Evolutionary conservation across 75 land plant species (phyloP).

Genomic region (Sequoiadendron giganteum): DNA sequence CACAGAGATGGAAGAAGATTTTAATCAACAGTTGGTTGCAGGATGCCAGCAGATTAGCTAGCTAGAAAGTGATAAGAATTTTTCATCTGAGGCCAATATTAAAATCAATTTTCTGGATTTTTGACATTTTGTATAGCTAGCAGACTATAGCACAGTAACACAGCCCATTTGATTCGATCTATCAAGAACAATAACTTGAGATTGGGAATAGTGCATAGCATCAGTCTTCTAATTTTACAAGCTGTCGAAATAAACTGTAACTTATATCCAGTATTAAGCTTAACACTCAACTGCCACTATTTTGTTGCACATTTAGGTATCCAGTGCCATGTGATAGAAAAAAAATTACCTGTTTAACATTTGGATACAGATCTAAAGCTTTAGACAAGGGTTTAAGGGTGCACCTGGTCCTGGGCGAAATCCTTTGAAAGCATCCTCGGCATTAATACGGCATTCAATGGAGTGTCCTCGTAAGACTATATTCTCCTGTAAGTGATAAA

Average conservation of each 20-base stretch:
- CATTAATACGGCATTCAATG: conserved; percentile 98
- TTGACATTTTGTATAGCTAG: neutral
- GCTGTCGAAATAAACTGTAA: neutral
- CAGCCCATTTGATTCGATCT: neutral
- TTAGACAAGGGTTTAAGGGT: neutral
- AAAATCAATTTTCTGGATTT: neutral
- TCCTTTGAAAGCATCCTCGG: conserved; percentile 92
- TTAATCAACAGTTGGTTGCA: neutral
- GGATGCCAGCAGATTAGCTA: neutral
- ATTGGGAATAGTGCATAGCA: neutral
- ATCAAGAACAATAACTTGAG: neutral
- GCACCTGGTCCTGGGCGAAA: conserved; percentile 97
- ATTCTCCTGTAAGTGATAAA: conserved; percentile 56
- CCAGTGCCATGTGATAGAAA: neutral
- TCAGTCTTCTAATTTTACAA: neutral
- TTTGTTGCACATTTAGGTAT: neutral
- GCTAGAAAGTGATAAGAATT: neutral
- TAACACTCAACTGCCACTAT: neutral
- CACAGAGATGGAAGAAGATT: neutral
- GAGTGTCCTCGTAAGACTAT: conserved; percentile 89
- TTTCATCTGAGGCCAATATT: neutral
- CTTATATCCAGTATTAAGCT: neutral
- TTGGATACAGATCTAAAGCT: neutral
- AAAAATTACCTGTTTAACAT: neutral
- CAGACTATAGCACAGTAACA: neutral